These are phyloP conservation scores for Jatropha curcas DNA, from an alignment of 345 rosid genomes.

Conservation along the genomic window DNA sequence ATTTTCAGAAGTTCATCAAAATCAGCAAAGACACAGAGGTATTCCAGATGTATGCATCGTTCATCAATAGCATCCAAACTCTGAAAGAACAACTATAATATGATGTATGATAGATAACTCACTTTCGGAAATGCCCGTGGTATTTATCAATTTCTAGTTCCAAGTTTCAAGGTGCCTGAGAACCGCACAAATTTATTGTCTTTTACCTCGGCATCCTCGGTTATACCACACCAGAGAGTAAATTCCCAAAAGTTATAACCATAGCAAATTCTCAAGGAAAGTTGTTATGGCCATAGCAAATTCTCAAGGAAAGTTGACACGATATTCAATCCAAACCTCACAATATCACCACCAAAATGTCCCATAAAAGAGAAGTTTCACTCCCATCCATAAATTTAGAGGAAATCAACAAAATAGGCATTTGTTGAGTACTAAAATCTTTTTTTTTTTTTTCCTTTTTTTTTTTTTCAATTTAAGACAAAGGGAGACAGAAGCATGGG, in stretches of 20 bases:
- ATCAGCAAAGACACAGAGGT: background rate
- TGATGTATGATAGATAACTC: background rate
- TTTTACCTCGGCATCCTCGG: background rate
- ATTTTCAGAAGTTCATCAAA: too few species aligned
- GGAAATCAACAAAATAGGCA: background rate
- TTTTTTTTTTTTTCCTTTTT: too few species aligned
- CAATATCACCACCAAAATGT: background rate
- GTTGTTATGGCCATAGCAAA: background rate
- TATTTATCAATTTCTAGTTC: background rate
- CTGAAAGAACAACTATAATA: background rate
- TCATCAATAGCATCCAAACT: background rate
- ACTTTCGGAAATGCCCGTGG: background rate
- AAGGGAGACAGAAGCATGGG: background rate
- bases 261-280: background rate
- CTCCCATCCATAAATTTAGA: background rate
- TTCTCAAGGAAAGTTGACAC: background rate
- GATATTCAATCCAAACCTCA: background rate
- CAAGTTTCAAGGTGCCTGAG: background rate
- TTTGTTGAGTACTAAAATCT: too few species aligned
- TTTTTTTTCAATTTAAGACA: background rate
- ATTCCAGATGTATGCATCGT: background rate
- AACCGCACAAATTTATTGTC: background rate
- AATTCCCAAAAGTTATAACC: background rate
- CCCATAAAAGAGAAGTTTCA: background rate
- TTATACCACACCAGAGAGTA: background rate